Evolutionary conservation across 2,329 filamentous ascomycete species (phyloP).

Genomic region (Hypoxylon sp.): DNA sequence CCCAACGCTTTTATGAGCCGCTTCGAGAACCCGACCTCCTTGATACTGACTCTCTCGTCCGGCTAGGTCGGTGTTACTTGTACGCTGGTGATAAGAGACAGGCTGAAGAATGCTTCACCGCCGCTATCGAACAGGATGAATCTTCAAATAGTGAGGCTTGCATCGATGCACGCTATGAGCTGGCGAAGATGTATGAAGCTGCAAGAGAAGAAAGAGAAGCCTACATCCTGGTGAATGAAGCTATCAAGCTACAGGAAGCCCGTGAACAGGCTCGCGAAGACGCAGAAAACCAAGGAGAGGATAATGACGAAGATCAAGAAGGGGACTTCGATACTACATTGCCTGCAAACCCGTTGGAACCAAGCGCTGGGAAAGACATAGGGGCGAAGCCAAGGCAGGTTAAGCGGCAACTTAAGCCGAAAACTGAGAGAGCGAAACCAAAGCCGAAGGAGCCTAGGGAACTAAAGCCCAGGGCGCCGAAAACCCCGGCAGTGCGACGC

Average conservation of each 20-base stretch:
- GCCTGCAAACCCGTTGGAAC: constrained; percentile 38
- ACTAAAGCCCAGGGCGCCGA: constrained; percentile 38
- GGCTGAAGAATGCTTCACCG: constrained; percentile 82
- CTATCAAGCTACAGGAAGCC: constrained; percentile 72
- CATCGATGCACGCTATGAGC: constrained; percentile 80
- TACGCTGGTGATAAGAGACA: constrained; percentile 71
- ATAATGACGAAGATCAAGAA: constrained; percentile 50
- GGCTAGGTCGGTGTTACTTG: constrained; percentile 77
- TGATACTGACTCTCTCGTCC: constrained; percentile 66
- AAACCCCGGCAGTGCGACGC: constrained; percentile 44
- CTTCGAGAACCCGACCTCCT: constrained; percentile 61
- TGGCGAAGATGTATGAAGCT: constrained; percentile 87
- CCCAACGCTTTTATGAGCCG: constrained; percentile 68
- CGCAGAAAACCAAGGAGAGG: constrained; percentile 46
- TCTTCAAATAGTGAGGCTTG: constrained; percentile 60
- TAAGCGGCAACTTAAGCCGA: constrained; percentile 22
- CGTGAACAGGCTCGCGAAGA: constrained; percentile 53
- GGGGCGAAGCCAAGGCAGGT: constrained; percentile 46
- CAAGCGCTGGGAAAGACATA: constrained; percentile 35
- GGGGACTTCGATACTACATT: constrained; percentile 41
- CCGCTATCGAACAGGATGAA: constrained; percentile 78
- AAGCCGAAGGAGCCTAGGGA: constrained; percentile 37
- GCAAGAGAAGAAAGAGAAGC: constrained; percentile 80
- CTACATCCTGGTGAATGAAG: constrained; percentile 80
- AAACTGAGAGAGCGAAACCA: constrained; percentile 22